Conservation (phyloP, 2,329 filamentous ascomycete genomes). For the Colletotrichum liriopes region DNA sequence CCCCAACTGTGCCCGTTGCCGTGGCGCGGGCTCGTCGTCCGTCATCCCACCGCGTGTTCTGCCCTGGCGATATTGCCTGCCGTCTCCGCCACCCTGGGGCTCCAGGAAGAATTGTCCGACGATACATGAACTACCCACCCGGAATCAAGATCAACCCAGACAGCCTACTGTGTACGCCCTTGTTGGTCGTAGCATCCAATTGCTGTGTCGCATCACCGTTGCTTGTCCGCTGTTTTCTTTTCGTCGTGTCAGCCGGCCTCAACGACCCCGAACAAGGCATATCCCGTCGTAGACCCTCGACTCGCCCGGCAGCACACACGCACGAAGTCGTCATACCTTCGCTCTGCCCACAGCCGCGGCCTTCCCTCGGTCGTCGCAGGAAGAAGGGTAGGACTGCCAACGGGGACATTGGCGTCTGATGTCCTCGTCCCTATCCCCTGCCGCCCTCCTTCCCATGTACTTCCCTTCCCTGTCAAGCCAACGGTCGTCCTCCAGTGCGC, state of each 20-base stretch:
- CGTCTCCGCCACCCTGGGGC: slow-evolving; percentile 20
- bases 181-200: background rate
- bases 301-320: background rate
- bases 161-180: background rate
- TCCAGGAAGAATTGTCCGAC: slow-evolving; percentile 22
- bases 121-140: slow-evolving; percentile 17
- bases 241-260: slow-evolving; percentile 16
- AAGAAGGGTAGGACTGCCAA: background rate
- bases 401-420: slow-evolving; percentile 37
- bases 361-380: slow-evolving; percentile 23
- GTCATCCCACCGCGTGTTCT: slow-evolving; percentile 13
- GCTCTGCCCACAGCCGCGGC: background rate
- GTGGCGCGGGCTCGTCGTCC: slow-evolving; percentile 17
- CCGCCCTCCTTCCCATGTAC: background rate
- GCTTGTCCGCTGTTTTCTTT: slow-evolving; percentile 6
- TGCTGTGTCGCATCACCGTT: slow-evolving; percentile 1
- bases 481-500: background rate
- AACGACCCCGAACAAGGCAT: slow-evolving; percentile 4
- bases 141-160: slow-evolving; percentile 7
- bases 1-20: slow-evolving; percentile 4
- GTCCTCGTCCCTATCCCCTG: slow-evolving; percentile 3
- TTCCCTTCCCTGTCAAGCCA: background rate
- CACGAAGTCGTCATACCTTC: slow-evolving; percentile 8
- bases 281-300: slow-evolving; percentile 17
- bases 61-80: slow-evolving; percentile 16